Conservation (phyloP, 169 alveolate species). For the Hepatocystis sp. region DNA sequence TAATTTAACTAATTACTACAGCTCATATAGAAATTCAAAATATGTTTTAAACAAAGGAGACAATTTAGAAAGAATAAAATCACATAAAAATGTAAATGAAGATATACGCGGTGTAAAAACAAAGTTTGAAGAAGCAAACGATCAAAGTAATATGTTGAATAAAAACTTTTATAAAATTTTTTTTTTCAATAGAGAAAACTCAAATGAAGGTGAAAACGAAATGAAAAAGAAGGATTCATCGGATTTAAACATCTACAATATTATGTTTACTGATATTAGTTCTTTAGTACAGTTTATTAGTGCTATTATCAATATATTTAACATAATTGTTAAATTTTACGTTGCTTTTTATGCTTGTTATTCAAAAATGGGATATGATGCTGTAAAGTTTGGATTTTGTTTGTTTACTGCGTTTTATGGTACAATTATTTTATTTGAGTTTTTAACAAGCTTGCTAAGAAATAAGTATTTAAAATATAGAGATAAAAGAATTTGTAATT, state of each 20-base stretch:
- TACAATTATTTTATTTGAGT: conserved; percentile 12
- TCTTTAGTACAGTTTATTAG: conserved; percentile 24
- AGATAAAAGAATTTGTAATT: conserved; percentile 38
- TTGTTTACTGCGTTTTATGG: conserved; percentile 12
- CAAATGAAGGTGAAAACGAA: not conserved
- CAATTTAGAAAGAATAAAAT: not conserved
- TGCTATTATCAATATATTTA: conserved; percentile 1
- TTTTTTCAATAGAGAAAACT: conserved; percentile 20
- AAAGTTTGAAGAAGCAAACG: not conserved
- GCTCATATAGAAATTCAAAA: conserved; percentile 8
- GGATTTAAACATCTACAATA: conserved; percentile 42
- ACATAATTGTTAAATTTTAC: conserved; percentile 16
- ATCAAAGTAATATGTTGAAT: conserved; percentile 2
- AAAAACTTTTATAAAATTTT: conserved; percentile 22
- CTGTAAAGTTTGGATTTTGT: conserved; percentile 6
- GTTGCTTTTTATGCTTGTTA: conserved; percentile 48
- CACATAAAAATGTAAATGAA: conserved; percentile 2
- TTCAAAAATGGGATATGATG: conserved; percentile 35
- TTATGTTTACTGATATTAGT: conserved; percentile 66
- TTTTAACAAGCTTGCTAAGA: conserved; percentile 29
- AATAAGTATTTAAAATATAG: conserved; percentile 24
- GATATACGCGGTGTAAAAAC: conserved; percentile 4
- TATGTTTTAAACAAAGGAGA: conserved; percentile 1
- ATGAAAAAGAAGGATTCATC: not conserved
- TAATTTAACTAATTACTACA: not conserved